A percentile compares a stretch with the other conserved stretches of the same genome.
Conservation (phyloP, 2,329 filamentous ascomycete species). For the Trichoderma sp. region DNA sequence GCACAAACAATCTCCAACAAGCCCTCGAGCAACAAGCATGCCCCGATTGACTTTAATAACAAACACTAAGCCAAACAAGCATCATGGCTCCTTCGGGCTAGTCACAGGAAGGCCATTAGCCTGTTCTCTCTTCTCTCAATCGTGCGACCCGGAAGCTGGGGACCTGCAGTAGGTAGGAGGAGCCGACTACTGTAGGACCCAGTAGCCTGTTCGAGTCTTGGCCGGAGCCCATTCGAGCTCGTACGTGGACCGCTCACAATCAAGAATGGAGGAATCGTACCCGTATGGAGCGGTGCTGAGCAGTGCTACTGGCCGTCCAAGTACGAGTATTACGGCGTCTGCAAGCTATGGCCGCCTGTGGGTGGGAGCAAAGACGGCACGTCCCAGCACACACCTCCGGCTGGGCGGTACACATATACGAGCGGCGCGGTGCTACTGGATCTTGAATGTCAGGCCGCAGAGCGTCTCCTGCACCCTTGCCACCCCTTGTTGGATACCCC, state of each 20-base stretch:
- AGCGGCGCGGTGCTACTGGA: not conserved
- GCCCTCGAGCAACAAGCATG: not conserved
- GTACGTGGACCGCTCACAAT: conserved; percentile 6
- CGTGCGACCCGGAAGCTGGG: conserved; percentile 10
- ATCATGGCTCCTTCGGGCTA: not conserved
- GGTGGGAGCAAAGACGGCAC: not conserved
- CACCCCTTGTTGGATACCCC: not conserved
- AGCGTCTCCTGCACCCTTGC: conserved; percentile 9
- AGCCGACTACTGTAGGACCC: conserved; percentile 18
- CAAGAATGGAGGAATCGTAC: not conserved
- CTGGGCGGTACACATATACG: not conserved
- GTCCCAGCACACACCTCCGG: conserved; percentile 4
- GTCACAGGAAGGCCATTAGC: not conserved
- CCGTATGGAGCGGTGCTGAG: not conserved
- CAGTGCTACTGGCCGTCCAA: not conserved
- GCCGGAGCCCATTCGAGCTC: not conserved
- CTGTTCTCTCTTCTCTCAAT: conserved; percentile 15
- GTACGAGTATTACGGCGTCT: not conserved
- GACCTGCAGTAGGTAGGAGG: conserved; percentile 24
- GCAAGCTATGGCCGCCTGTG: not conserved
- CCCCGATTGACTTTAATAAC: not conserved
- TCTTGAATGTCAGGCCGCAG: conserved; percentile 3
- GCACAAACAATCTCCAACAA: not conserved
- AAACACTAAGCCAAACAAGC: not conserved
- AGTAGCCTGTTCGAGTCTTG: not conserved